Evolutionary conservation across 2,329 filamentous ascomycete genomes (phyloP).

Genomic region (Paecilomyces formosus): DNA sequence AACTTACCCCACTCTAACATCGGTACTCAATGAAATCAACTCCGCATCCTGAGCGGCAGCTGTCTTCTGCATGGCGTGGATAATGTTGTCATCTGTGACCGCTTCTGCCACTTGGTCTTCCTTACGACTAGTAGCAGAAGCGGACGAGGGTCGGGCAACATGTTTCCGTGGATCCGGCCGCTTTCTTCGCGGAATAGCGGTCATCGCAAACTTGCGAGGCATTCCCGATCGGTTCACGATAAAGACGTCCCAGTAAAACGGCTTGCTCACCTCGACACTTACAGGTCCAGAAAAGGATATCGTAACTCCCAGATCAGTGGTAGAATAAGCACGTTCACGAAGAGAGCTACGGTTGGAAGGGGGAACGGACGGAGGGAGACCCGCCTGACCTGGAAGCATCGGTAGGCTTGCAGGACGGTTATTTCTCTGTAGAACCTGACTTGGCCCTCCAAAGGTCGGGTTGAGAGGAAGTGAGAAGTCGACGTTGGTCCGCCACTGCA

Average conservation of each 20-base stretch:
- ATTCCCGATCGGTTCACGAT: conserved; percentile 52
- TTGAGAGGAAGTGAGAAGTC: conserved; percentile 43
- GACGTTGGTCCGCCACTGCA: conserved; percentile 43
- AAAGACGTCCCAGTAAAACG: conserved; percentile 51
- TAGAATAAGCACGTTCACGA: conserved; percentile 29
- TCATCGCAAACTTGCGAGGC: conserved; percentile 46
- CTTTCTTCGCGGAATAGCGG: conserved; percentile 45
- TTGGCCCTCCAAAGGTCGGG: conserved; percentile 39
- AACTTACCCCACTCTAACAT: conserved; percentile 51
- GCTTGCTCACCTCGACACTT: conserved; percentile 42
- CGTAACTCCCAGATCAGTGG: conserved; percentile 41
- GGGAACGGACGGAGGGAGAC: conserved; percentile 6
- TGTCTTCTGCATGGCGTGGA: conserved; percentile 49
- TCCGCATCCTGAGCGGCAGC: conserved; percentile 43
- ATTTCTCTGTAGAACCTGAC: conserved; percentile 37
- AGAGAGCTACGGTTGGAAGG: conserved; percentile 25
- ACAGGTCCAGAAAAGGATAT: conserved; percentile 50
- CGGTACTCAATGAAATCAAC: conserved; percentile 50
- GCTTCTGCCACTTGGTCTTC: conserved; percentile 40
- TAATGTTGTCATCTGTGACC: conserved; percentile 49
- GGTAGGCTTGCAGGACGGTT: conserved; percentile 40
- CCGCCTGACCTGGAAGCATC: conserved; percentile 18
- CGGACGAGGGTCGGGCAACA: conserved; percentile 37
- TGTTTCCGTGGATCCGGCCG: conserved; percentile 34
- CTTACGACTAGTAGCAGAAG: conserved; percentile 31